Percentiles rank a stretch among this genome's conserved stretches.
Conservation (phyloP, 2,329 filamentous ascomycete genomes). For the Pseudogymnoascus sp. region DNA sequence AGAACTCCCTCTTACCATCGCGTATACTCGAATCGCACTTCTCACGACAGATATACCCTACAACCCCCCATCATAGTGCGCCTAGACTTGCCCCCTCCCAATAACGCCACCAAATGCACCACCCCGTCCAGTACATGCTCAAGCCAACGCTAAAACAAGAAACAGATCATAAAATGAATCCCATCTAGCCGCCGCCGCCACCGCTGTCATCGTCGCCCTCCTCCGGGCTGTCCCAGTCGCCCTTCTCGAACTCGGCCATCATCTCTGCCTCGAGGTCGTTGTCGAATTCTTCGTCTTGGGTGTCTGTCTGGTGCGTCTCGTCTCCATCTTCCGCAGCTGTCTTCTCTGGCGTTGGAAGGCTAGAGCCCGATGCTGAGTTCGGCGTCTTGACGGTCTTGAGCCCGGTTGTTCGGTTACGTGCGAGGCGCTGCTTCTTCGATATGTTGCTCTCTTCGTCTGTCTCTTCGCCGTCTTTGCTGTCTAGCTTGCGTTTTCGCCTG, state of each 20-base stretch:
- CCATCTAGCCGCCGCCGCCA: neutral
- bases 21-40: neutral
- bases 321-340: constrained; percentile 40
- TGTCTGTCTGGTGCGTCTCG: constrained; percentile 28
- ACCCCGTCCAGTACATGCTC: neutral
- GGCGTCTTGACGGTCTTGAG: constrained; percentile 40
- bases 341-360: constrained; percentile 36
- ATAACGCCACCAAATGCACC: neutral
- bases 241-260: constrained; percentile 38
- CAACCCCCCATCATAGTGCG: neutral
- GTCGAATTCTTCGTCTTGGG: constrained; percentile 39
- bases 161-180: neutral
- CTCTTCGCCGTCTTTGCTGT: constrained; percentile 39
- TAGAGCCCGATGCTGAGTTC: constrained; percentile 31
- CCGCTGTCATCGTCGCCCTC: neutral
- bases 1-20: neutral
- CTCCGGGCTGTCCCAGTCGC: constrained; percentile 25
- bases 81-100: neutral
- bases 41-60: neutral
- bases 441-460: constrained; percentile 42
- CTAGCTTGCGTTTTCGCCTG: constrained; percentile 19
- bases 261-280: constrained; percentile 53
- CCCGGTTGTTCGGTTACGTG: constrained; percentile 39
- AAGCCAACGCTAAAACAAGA: neutral
- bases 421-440: constrained; percentile 46